Conservation (phyloP, 2,329 filamentous ascomycete species). For the Fusarium sp. region DNA sequence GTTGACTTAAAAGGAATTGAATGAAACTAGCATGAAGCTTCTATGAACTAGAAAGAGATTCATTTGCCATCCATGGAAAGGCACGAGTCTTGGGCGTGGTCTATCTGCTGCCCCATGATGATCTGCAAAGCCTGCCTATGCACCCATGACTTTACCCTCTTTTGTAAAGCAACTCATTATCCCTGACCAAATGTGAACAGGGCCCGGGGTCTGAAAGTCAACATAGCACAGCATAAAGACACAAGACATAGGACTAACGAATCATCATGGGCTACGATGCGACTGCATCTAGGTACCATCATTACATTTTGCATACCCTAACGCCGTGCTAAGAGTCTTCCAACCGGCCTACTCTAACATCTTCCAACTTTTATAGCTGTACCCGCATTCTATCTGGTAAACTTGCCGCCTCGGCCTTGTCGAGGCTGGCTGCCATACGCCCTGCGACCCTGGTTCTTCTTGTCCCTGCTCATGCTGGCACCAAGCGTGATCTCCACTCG, state of each 20-base stretch:
- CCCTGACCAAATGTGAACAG: not conserved
- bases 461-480: slow-evolving; percentile 79
- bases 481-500: slow-evolving; percentile 87
- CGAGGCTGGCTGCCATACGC: slow-evolving; percentile 83
- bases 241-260: slow-evolving; percentile 9
- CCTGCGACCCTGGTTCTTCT: slow-evolving; percentile 70
- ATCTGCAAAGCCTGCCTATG: not conserved
- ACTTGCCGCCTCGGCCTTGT: slow-evolving; percentile 55
- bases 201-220: not conserved
- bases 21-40: not conserved
- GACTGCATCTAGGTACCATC: slow-evolving; percentile 33
- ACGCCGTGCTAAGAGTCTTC: slow-evolving; percentile 44
- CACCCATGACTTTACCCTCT: not conserved
- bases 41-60: not conserved
- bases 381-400: slow-evolving; percentile 32
- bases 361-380: slow-evolving; percentile 11
- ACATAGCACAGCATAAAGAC: not conserved
- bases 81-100: not conserved
- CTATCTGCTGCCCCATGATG: not conserved
- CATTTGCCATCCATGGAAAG: not conserved
- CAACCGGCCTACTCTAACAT: slow-evolving; percentile 28
- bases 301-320: slow-evolving; percentile 45
- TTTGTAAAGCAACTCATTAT: not conserved
- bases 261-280: slow-evolving; percentile 23
- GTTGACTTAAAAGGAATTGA: not conserved